These are phyloP conservation scores for Acacia concinna DNA, from an alignment of 331 rosid genomes.

Conservation along the genomic window DNA sequence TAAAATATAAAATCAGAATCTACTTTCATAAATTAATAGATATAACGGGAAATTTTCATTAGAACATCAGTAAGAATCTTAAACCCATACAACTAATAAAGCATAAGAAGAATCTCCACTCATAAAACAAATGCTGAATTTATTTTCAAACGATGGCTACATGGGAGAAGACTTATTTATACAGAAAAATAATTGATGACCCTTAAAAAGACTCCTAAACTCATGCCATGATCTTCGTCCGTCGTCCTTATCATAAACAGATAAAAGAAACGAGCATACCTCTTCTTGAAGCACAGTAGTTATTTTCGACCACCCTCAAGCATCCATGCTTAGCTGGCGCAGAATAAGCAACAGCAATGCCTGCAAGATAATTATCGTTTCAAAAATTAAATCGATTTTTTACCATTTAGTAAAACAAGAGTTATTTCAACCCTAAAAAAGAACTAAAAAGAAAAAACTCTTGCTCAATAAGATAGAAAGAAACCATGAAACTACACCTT, in stretches of 20 bases:
- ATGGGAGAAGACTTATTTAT: neutral
- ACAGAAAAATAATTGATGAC: neutral
- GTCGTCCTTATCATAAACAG: neutral
- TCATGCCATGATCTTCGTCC: neutral
- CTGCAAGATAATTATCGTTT: conserved; percentile 48
- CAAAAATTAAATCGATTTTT: conserved; percentile 4
- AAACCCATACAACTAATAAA: neutral
- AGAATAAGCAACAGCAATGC: conserved; percentile 74
- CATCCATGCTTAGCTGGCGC: conserved; percentile 85
- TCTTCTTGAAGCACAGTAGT: conserved; percentile 88
- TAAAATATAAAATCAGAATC: neutral
- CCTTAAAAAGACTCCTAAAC: neutral
- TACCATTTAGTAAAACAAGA: neutral
- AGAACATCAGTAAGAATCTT: neutral
- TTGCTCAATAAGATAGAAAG: neutral
- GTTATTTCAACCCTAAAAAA: neutral
- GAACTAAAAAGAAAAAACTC: neutral
- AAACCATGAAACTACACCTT: neutral
- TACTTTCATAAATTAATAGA: neutral
- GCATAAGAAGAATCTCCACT: neutral
- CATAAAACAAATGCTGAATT: neutral
- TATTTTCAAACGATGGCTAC: neutral
- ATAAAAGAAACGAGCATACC: conserved; percentile 47
- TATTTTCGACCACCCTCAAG: conserved; percentile 91
- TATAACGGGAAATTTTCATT: neutral